Conservation (phyloP, 495 filamentous ascomycete genomes). For the Chaetomium fimeti region DNA sequence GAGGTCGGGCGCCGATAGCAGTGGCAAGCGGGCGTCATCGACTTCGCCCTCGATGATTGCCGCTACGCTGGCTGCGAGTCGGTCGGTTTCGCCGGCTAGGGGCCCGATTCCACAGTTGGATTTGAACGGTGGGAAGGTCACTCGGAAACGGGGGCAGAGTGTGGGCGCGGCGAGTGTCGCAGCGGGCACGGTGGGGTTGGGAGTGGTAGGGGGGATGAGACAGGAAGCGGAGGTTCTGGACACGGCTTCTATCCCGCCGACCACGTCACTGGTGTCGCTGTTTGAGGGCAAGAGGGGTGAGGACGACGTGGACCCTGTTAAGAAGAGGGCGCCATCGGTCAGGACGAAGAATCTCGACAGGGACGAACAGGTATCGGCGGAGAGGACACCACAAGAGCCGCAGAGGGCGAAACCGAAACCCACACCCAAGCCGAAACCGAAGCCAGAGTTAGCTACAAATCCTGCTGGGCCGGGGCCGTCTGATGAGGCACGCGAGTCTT, state of each 20-base stretch:
- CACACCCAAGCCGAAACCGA: slow-evolving; percentile 26
- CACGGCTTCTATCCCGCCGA: slow-evolving; percentile 54
- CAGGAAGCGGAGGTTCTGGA: slow-evolving; percentile 39
- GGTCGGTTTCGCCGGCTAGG: slow-evolving; percentile 41
- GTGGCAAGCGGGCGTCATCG: slow-evolving; percentile 7
- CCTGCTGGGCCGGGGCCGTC: neutral
- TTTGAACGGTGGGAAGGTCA: slow-evolving; percentile 7
- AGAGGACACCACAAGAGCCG: neutral
- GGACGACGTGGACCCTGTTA: slow-evolving; percentile 38
- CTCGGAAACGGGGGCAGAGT: slow-evolving; percentile 28
- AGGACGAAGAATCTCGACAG: slow-evolving; percentile 24
- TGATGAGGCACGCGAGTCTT: neutral
- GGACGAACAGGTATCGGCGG: neutral
- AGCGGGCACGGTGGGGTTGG: slow-evolving; percentile 30
- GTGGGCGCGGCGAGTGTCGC: slow-evolving; percentile 27
- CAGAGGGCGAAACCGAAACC: slow-evolving; percentile 19
- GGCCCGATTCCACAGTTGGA: slow-evolving; percentile 34
- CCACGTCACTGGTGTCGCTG: slow-evolving; percentile 58
- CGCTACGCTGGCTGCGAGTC: slow-evolving; percentile 56
- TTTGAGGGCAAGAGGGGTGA: slow-evolving; percentile 51
- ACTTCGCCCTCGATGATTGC: slow-evolving; percentile 55
- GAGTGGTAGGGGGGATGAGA: slow-evolving; percentile 31
- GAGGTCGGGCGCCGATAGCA: slow-evolving; percentile 16
- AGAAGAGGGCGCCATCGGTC: slow-evolving; percentile 37
- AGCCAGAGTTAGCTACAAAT: slow-evolving; percentile 1